These are phyloP conservation scores for Penicillium argentinense DNA, from an alignment of 495 filamentous ascomycete species.

Conservation along the genomic window DNA sequence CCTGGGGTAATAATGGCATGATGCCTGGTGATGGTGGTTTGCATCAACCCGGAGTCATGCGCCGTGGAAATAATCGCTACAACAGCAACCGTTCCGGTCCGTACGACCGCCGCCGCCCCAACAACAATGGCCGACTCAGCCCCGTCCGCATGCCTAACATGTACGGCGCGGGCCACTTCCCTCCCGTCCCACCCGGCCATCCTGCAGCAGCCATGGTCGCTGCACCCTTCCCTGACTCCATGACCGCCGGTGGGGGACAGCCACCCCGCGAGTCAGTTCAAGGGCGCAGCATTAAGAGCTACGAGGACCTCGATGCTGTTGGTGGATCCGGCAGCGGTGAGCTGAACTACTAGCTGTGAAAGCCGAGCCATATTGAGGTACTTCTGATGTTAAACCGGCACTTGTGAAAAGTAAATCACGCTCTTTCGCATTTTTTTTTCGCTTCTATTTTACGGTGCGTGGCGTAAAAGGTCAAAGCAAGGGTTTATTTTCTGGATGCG, in stretches of 20 bases:
- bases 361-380: too few species aligned
- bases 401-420: too few species aligned
- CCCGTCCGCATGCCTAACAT: slow-evolving; percentile 40
- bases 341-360: slow-evolving; percentile 57
- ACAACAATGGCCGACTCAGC: slow-evolving; percentile 38
- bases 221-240: slow-evolving; percentile 46
- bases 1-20: slow-evolving; percentile 47
- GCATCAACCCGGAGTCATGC: slow-evolving; percentile 59
- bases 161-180: slow-evolving; percentile 35
- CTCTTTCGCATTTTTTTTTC: slow-evolving; percentile 2
- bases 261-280: slow-evolving; percentile 82
- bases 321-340: slow-evolving; percentile 54
- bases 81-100: slow-evolving; percentile 54
- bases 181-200: slow-evolving; percentile 41
- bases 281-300: slow-evolving; percentile 88
- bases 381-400: too few species aligned
- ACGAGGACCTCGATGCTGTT: slow-evolving; percentile 91
- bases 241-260: slow-evolving; percentile 58
- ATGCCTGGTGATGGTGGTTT: slow-evolving; percentile 36
- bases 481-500: not conserved
- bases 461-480: not conserved
- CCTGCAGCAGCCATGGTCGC: slow-evolving; percentile 44
- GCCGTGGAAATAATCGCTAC: slow-evolving; percentile 53
- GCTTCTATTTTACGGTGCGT: not conserved
- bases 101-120: slow-evolving; percentile 55